phyloP scores from a whole-genome alignment of 83 land plant genomes.

The Larix sibirica region DNA sequence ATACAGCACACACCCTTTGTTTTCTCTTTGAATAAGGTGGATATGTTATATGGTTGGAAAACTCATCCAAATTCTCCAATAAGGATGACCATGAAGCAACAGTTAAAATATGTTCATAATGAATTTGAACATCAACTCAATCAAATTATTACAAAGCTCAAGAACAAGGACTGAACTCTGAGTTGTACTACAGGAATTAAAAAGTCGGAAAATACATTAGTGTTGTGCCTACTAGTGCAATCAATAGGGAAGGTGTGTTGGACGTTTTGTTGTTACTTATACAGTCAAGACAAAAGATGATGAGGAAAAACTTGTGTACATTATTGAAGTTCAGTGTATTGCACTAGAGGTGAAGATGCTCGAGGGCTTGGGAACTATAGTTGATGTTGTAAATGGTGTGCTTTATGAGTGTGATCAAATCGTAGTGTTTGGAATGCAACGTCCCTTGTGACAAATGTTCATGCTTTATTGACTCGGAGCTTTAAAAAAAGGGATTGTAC shows the following conservation, averaged over 20 bases:
- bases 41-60: constrained; percentile 95
- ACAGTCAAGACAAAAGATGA: neutral
- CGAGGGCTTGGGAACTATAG: no score
- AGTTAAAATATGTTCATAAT: constrained; percentile 73
- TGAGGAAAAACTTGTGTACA: neutral
- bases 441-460: no score
- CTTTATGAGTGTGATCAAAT: no score
- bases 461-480: no score
- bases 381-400: no score
- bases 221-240: constrained; percentile 96
- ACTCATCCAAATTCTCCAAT: constrained; percentile 78
- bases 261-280: neutral
- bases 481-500: no score
- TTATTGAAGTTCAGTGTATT: neutral
- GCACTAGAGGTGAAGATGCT: no score
- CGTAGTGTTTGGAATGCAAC: no score
- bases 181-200: constrained; percentile 83
- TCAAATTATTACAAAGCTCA: constrained; percentile 77
- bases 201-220: constrained; percentile 80
- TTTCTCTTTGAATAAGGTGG: constrained; percentile 51
- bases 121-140: constrained; percentile 79
- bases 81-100: constrained; percentile 63
- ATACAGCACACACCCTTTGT: constrained; percentile 69
- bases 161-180: constrained; percentile 94
- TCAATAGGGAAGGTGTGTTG: neutral